These are phyloP conservation scores for Coniochaeta sp. DNA, from an alignment of 2,329 filamentous ascomycete genomes.

Conservation along the genomic window DNA sequence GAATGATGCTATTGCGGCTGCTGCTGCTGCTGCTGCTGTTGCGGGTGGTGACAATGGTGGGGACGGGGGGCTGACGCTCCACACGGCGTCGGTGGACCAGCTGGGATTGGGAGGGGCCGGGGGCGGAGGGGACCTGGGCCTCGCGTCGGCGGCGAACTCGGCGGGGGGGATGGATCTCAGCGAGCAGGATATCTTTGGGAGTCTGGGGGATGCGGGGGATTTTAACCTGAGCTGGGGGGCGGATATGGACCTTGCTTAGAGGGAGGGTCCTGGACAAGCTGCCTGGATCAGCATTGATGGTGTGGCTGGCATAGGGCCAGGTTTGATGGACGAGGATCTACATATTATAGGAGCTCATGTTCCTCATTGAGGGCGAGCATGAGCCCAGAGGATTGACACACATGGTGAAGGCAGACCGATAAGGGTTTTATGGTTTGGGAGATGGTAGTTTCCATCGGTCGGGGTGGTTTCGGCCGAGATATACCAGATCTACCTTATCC, in stretches of 20 bases:
- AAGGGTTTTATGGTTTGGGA: too few species aligned
- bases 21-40: slow-evolving; percentile 9
- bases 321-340: neutral
- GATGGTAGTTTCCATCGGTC: neutral
- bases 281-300: too few species aligned
- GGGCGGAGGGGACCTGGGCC: neutral
- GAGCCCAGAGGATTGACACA: too few species aligned
- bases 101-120: slow-evolving; percentile 22
- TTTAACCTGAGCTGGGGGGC: neutral
- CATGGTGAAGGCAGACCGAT: too few species aligned
- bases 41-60: slow-evolving; percentile 35
- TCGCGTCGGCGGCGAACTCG: neutral
- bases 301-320: too few species aligned
- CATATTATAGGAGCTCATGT: too few species aligned
- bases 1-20: slow-evolving; percentile 25
- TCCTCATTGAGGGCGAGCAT: too few species aligned
- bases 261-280: too few species aligned
- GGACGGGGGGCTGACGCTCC: slow-evolving; percentile 16
- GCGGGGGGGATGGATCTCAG: neutral
- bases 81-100: neutral
- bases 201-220: neutral
- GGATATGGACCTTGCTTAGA: neutral
- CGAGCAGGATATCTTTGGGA: neutral
- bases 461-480: neutral
- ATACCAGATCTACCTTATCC: too few species aligned